These are phyloP conservation scores for Oryza glumipatula DNA, from an alignment of 176 grass and related monocot genomes.

Conservation along the genomic window DNA sequence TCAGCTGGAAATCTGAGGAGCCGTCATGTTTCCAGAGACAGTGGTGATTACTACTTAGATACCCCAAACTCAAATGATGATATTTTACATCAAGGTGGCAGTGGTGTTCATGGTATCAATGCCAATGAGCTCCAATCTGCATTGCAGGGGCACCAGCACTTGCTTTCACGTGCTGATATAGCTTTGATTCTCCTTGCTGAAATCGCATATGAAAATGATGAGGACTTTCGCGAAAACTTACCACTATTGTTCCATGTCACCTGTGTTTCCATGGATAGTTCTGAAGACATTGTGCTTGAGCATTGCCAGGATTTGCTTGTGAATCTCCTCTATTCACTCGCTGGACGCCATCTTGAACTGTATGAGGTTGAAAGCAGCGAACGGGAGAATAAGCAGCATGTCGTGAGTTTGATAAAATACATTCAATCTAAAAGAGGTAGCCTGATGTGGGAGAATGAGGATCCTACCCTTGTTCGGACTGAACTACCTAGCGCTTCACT, in stretches of 20 bases:
- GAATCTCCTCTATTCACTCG: slow-evolving; percentile 95
- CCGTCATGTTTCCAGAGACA: slow-evolving; percentile 94
- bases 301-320: slow-evolving; percentile 98
- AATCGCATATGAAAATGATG: slow-evolving; percentile 98
- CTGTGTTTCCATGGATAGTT: slow-evolving; percentile 99
- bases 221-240: slow-evolving; percentile 97
- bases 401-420: slow-evolving; percentile 95
- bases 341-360: slow-evolving; percentile 88
- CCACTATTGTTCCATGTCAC: slow-evolving; percentile 95
- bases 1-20: slow-evolving; percentile 92
- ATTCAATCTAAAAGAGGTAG: slow-evolving; percentile 97
- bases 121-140: slow-evolving; percentile 94
- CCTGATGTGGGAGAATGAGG: slow-evolving; percentile 99
- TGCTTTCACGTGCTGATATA: slow-evolving; percentile 97
- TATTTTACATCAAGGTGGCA: slow-evolving; percentile 80
- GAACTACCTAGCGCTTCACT: slow-evolving; percentile 84
- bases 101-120: slow-evolving; percentile 79
- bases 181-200: slow-evolving; percentile 96
- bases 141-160: slow-evolving; percentile 92
- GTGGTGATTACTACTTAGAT: slow-evolving; percentile 85
- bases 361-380: slow-evolving; percentile 93
- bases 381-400: slow-evolving; percentile 93
- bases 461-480: slow-evolving; percentile 75
- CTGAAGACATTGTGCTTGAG: slow-evolving; percentile 97
- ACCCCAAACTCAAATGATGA: slow-evolving; percentile 96